phyloP scores from a whole-genome alignment of 495 filamentous ascomycete species.

The Penicillium odoratum region DNA sequence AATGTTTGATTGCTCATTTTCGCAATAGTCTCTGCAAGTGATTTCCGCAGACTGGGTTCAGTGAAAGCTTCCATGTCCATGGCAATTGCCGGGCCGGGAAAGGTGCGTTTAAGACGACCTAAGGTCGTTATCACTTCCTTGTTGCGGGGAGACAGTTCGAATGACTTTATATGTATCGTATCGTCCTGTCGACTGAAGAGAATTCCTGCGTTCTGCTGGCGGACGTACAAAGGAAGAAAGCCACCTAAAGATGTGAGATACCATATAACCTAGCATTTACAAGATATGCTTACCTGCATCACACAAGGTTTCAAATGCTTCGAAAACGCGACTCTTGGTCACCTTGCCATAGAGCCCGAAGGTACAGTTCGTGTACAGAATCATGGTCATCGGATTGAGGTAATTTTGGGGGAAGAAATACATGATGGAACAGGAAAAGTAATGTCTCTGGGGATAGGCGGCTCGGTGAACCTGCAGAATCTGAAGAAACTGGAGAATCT shows the following conservation, averaged over 20 bases:
- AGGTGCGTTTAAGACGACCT: slow-evolving; percentile 54
- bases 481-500: no score
- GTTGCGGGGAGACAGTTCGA: slow-evolving; percentile 57
- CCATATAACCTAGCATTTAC: no score
- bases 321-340: no score
- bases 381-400: slow-evolving; percentile 49
- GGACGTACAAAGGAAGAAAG: slow-evolving; percentile 45
- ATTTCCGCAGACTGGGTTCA: slow-evolving; percentile 33
- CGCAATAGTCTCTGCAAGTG: slow-evolving; percentile 40
- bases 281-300: no score
- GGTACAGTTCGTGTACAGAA: slow-evolving; percentile 15
- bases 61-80: slow-evolving; percentile 34
- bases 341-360: no score
- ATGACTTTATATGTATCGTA: slow-evolving; percentile 50
- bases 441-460: no score
- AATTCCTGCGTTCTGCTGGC: slow-evolving; percentile 61
- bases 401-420: slow-evolving; percentile 59
- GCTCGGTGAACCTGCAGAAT: no score
- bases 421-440: slow-evolving; percentile 50
- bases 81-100: slow-evolving; percentile 51
- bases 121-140: slow-evolving; percentile 41
- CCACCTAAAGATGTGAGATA: no score
- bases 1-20: slow-evolving; percentile 42
- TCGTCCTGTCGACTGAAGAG: slow-evolving; percentile 38
- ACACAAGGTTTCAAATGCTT: no score